These are phyloP conservation scores for Medicago arabica DNA, from an alignment of 306 rosid genomes.

Conservation along the genomic window DNA sequence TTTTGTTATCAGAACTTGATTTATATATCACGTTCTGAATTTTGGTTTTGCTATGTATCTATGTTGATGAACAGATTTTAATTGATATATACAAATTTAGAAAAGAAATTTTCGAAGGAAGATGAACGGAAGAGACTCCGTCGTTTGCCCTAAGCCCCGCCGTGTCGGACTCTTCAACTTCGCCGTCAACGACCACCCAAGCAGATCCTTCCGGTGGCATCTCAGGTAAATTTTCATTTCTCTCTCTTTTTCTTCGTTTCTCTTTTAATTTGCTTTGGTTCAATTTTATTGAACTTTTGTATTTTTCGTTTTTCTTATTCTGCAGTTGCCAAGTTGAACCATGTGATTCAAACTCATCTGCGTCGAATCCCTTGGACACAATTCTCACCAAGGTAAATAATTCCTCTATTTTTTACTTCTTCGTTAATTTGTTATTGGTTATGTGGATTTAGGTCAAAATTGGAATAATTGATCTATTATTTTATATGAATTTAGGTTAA, in stretches of 20 bases:
- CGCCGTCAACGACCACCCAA: conserved; percentile 57
- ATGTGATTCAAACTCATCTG: conserved; percentile 62
- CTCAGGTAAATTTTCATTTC: conserved; percentile 51
- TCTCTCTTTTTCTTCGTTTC: not conserved
- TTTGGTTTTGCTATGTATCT: not conserved
- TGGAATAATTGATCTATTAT: not conserved
- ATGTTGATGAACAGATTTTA: conserved; percentile 40
- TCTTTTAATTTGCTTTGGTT: not conserved
- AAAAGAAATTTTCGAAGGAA: conserved; percentile 65
- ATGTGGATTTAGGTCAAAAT: not conserved
- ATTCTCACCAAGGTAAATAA: conserved; percentile 72
- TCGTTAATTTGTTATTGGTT: not conserved
- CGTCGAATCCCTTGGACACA: conserved; percentile 66
- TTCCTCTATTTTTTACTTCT: not conserved
- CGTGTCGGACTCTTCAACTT: conserved; percentile 64
- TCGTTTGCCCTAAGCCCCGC: conserved; percentile 95
- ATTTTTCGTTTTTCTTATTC: not conserved
- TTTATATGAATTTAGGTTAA: not conserved
- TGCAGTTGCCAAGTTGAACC: conserved; percentile 76
- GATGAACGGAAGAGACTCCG: conserved; percentile 52
- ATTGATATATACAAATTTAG: conserved; percentile 23
- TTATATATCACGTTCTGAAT: not conserved
- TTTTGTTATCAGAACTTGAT: not conserved
- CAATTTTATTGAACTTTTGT: not conserved
- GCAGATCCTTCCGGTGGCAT: conserved; percentile 66